Evolutionary conservation across 352 stramenopile species (phyloP), one percentile per base, ranked within the genome.

Genomic region (Pythium myriotylum): DNA sequence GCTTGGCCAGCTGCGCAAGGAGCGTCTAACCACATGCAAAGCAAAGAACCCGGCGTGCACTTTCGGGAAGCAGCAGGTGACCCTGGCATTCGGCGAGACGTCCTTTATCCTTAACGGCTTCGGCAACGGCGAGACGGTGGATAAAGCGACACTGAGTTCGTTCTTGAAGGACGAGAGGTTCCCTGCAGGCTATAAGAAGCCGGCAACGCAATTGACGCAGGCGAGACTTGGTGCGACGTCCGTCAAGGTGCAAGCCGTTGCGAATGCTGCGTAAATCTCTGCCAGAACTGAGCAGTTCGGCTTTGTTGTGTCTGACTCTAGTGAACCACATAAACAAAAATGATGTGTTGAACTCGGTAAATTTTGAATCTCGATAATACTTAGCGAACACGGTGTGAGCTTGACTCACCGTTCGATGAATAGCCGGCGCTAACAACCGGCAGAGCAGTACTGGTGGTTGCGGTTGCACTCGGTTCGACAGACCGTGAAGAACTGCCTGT

Each of bases 141-240:
- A 32, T 19, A 40, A 4, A 40, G 12, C 2, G 35, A 65, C 37
- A 50, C 56, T 27, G 12, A 32, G 43, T 32, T 74, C 62, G 50
- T 78, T 78, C 35, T 42, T 78, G 22, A n/a, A 55, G 26, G 10
- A 73, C n/a, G 70, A 78, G 59, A 54, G 51, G 39, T 63, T 78
- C 45, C 70, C 70, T 20, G 17, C 16, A 0, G 63, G 65, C 60
- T 78, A 62, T 63, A 54, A 49, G 32, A 63, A 65, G 23, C 24
- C 70, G 7, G 33, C 39, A 13, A 69, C 54, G 20, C 46, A 46
- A 5, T 26, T 74, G 24, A 67, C 65, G 33, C 20, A 45, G 12
- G 23, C 50, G 10, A 22, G 59, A 20, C 24, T 71, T 5, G 39
- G 48, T n/a, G 42, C 27, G n/a, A 61, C 50, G 48, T 51, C 42